Conservation (phyloP, 2,329 filamentous ascomycete species). For the Xylaria multiplex region DNA sequence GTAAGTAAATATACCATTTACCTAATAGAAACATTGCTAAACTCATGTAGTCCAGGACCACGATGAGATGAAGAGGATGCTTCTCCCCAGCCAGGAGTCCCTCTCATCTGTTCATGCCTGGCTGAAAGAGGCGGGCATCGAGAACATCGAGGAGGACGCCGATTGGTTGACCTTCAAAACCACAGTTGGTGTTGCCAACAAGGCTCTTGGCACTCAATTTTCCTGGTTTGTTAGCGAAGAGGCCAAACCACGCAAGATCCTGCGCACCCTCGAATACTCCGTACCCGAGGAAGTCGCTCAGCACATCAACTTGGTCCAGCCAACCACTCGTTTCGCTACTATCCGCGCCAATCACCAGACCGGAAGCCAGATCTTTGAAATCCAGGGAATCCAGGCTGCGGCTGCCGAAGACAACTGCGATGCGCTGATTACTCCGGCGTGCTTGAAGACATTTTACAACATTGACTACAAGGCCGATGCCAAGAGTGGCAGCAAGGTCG, state of each 20-base stretch:
- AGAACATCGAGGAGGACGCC: slow-evolving; percentile 36
- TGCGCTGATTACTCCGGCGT: slow-evolving; percentile 35
- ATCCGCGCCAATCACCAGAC: slow-evolving; percentile 38
- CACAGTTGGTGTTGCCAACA: slow-evolving; percentile 40
- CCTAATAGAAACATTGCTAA: not conserved
- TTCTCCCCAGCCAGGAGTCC: slow-evolving; percentile 38
- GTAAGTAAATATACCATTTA: slow-evolving; percentile 16
- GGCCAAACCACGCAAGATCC: slow-evolving; percentile 33
- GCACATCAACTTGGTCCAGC: slow-evolving; percentile 40
- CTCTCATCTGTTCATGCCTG: slow-evolving; percentile 38
- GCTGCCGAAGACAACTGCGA: slow-evolving; percentile 34
- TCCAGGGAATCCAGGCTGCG: slow-evolving; percentile 16
- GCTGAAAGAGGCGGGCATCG: slow-evolving; percentile 35
- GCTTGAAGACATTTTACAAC: slow-evolving; percentile 35
- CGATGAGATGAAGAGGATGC: slow-evolving; percentile 43
- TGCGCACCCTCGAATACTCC: slow-evolving; percentile 40
- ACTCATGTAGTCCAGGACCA: slow-evolving; percentile 34
- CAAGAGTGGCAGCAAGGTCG: slow-evolving; percentile 39
- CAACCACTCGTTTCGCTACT: slow-evolving; percentile 38
- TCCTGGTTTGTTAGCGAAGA: slow-evolving; percentile 39
- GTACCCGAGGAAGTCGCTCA: slow-evolving; percentile 33
- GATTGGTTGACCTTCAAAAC: slow-evolving; percentile 40
- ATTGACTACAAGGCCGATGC: slow-evolving; percentile 38
- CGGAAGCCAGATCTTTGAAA: slow-evolving; percentile 19
- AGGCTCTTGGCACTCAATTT: slow-evolving; percentile 40